Evolutionary conservation across 306 rosid species (phyloP), one percentile per base, ranked within the genome.

Genomic region (Arachis hypogaea): DNA sequence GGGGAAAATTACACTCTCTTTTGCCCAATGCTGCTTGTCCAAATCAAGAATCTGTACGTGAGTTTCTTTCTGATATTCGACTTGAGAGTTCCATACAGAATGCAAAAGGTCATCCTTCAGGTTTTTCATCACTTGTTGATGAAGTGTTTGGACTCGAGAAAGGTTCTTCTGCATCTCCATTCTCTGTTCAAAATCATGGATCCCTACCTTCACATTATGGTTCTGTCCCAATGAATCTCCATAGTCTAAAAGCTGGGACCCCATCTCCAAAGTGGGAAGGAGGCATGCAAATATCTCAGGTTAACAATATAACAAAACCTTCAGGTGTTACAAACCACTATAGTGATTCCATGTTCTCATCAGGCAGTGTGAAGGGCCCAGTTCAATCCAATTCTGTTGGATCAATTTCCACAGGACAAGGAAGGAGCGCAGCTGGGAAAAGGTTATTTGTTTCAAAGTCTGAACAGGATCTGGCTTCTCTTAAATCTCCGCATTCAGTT

Each of bases 381-480:
- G 81, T 86, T 54, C 97, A 84, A 56, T 84, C 98, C 51, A 66
- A 81, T 75, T 90, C 97, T 65, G 85, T 79, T 71, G 89, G 96
- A 79, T 80, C 89, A 43, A 66, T 85, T 50, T 70, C 96, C 75
- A 66, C 92, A 66, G 86, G 83, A 49, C 76, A 81, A 45, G 96
- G 89, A 82, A 87, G 98, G 89, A 80, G 78, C 74, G 58, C 79
- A 56, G 51, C 83, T 56, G 83, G 78, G 67, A 95, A 76, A 79
- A 85, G 79, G 72, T 73, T 95, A 52, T 81, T 96, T 81, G 82
- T 87, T 78, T 95, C 99, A 75, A 95, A 95, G 66, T 95, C 99
- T 78, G 99, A 95, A 61, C 99, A 95, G 85, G 97, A 92, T 88
- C 82, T 95, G 84, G 80, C 92, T 75, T 90, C 98, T 45, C 82